Evolutionary conservation across 148 eudicot genomes (phyloP).

Genomic region (Drosera capensis): DNA sequence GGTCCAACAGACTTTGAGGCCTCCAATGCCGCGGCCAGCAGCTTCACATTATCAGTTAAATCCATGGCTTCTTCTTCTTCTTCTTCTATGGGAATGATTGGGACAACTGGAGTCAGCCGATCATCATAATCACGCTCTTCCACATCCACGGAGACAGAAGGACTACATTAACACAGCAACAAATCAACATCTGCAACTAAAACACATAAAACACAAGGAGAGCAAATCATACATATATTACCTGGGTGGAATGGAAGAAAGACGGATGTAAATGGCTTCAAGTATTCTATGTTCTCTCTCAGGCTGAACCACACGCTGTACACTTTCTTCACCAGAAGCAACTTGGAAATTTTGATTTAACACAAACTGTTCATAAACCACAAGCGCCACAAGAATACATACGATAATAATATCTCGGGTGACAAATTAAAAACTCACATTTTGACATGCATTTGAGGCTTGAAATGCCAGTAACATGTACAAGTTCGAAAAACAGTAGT

Average conservation of each 20-base stretch:
- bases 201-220: neutral
- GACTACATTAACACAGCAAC: slow-evolving; percentile 21
- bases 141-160: slow-evolving; percentile 16
- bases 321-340: slow-evolving; percentile 55
- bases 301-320: slow-evolving; percentile 27
- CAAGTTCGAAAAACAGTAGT: neutral
- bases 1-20: neutral
- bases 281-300: slow-evolving; percentile 21
- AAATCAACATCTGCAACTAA: neutral
- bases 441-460: neutral
- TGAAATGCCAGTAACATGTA: neutral
- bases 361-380: slow-evolving; percentile 22
- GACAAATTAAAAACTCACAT: neutral
- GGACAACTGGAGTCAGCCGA: slow-evolving; percentile 26
- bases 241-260: slow-evolving; percentile 36
- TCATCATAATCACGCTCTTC: slow-evolving; percentile 22
- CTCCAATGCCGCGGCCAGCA: neutral
- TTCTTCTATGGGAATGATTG: slow-evolving; percentile 45
- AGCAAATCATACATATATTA: slow-evolving; percentile 2
- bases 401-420: neutral
- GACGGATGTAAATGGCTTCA: slow-evolving; percentile 28
- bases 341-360: slow-evolving; percentile 30
- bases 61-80: slow-evolving; percentile 8
- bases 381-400: neutral
- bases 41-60: neutral